Percentiles rank a stretch among this genome's conserved stretches.
These are phyloP conservation scores for Clarireedia monteithiana DNA, from an alignment of 2,329 filamentous ascomycete genomes.

Conservation along the genomic window DNA sequence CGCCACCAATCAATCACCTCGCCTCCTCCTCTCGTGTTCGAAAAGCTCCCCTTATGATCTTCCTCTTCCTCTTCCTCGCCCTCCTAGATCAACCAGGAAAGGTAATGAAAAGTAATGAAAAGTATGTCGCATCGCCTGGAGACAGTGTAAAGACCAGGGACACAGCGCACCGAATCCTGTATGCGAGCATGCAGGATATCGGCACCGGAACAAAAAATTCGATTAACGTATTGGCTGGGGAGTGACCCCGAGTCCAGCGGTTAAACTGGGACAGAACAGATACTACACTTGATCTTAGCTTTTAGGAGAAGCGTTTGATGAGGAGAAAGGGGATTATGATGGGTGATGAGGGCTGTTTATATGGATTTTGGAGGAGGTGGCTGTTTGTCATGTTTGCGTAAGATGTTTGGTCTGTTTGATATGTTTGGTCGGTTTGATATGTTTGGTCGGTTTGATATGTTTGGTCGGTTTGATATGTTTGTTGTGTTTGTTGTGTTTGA, in stretches of 20 bases:
- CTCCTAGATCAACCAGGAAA: neutral
- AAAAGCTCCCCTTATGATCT: too few relatives aligned
- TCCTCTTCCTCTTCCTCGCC: neutral
- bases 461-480: too few relatives aligned
- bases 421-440: too few relatives aligned
- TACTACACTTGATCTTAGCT: slow-evolving; percentile 55
- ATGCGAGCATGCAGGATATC: slow-evolving; percentile 47
- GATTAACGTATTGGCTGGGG: neutral
- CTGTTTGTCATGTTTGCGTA: neutral
- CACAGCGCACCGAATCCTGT: neutral
- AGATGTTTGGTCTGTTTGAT: neutral
- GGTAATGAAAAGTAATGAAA: neutral
- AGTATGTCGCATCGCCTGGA: neutral
- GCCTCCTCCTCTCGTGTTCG: too few relatives aligned
- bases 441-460: too few relatives aligned
- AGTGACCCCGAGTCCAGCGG: slow-evolving; percentile 38
- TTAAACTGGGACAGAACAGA: slow-evolving; percentile 65
- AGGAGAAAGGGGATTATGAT: slow-evolving; percentile 6
- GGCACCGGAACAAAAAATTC: slow-evolving; percentile 16
- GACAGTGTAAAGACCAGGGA: neutral
- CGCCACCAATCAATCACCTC: too few relatives aligned
- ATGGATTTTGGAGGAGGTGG: neutral
- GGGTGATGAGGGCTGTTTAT: slow-evolving; percentile 1
- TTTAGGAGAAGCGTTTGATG: slow-evolving; percentile 40
- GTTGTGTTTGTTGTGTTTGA: too few relatives aligned